A percentile compares a stretch with the other conserved stretches of the same genome.
These are phyloP conservation scores for Larix kaempferi DNA, from an alignment of 75 land plant genomes.

Conservation along the genomic window DNA sequence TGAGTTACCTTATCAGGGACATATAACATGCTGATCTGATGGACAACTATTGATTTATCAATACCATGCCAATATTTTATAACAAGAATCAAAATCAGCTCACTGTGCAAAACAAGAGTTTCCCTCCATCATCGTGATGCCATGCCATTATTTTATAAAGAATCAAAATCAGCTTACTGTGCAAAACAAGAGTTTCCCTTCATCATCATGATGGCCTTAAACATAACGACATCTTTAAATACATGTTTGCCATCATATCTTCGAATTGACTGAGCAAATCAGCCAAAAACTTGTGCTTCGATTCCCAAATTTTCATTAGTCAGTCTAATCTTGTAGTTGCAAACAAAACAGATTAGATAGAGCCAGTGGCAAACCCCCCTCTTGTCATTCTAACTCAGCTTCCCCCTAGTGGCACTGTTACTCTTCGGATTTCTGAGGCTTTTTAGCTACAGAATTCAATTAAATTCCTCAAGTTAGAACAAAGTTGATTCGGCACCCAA, in stretches of 20 bases:
- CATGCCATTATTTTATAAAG: too few species aligned
- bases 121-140: too few species aligned
- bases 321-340: background rate
- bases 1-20: too few species aligned
- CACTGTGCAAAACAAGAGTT: background rate
- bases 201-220: background rate
- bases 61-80: background rate
- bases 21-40: background rate
- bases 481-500: background rate
- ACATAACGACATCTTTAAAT: background rate
- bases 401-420: constrained; percentile 8
- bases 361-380: background rate
- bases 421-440: constrained; percentile 53
- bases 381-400: constrained; percentile 4
- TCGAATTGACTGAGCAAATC: background rate
- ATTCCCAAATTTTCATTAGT: background rate
- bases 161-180: too few species aligned
- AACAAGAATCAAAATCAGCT: background rate
- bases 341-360: background rate
- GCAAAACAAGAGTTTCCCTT: background rate
- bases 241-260: background rate
- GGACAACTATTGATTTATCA: background rate
- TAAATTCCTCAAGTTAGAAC: background rate
- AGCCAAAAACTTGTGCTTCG: background rate
- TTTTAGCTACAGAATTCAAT: constrained; percentile 12